phyloP scores from a whole-genome alignment of 2,329 filamentous ascomycete genomes.

The Rosellinia necatrix region DNA sequence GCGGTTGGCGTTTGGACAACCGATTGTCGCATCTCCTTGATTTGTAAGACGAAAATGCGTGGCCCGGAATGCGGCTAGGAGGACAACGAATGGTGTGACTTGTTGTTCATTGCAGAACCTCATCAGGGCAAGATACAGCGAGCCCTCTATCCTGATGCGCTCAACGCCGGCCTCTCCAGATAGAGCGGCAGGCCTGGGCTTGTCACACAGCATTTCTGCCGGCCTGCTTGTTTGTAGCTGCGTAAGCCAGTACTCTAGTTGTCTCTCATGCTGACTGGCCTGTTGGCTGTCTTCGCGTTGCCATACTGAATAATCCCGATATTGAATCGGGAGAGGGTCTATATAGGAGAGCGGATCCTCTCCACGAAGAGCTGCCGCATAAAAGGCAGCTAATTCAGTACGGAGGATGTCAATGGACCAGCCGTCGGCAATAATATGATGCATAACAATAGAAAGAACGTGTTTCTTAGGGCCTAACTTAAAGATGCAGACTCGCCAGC shows the following conservation, averaged over 20 bases:
- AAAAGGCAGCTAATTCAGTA: constrained; percentile 13
- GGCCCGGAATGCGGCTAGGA: constrained; percentile 16
- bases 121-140: neutral
- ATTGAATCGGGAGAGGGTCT: constrained; percentile 10
- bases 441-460: constrained; percentile 19
- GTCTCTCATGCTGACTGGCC: constrained; percentile 1
- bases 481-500: constrained; percentile 14
- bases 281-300: constrained; percentile 9
- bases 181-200: neutral
- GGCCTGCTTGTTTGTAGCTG: neutral
- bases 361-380: constrained; percentile 15
- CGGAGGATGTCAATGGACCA: constrained; percentile 18
- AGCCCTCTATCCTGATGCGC: neutral
- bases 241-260: neutral
- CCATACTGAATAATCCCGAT: constrained; percentile 20
- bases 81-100: neutral
- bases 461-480: constrained; percentile 12
- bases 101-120: neutral
- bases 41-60: constrained; percentile 21
- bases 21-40: constrained; percentile 17
- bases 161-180: neutral
- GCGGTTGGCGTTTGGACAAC: constrained; percentile 14
- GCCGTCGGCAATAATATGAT: constrained; percentile 21
- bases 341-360: constrained; percentile 11
- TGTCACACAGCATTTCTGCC: neutral